Evolutionary conservation across 441 rosid genomes (phyloP).

Genomic region (Arabidopsis lyrata): DNA sequence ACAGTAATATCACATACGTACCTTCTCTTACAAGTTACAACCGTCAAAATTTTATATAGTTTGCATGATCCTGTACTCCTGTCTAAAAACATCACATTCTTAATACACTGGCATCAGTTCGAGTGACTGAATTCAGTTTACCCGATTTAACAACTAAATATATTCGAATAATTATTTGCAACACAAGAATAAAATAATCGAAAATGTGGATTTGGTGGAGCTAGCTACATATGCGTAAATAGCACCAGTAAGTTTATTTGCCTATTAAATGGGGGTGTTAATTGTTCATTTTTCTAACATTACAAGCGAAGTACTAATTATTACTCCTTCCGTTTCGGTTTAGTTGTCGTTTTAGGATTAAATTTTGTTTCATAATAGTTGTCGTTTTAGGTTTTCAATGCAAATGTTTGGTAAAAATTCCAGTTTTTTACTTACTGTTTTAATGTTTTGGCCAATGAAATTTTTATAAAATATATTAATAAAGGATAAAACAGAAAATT

Average conservation of each 20-base stretch:
- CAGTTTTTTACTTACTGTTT: too few species aligned
- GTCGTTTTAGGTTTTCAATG: too few species aligned
- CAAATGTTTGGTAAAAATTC: too few species aligned
- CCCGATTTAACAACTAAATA: too few species aligned
- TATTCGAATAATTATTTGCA: not conserved
- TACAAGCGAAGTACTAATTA: slow-evolving; percentile 16
- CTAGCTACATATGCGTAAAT: not conserved
- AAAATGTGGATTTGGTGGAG: not conserved
- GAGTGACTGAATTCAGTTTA: not conserved
- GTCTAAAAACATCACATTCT: not conserved
- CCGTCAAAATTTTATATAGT: not conserved
- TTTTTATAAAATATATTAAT: too few species aligned
- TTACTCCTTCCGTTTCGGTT: too few species aligned
- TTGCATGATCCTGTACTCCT: slow-evolving; percentile 24
- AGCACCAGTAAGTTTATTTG: not conserved
- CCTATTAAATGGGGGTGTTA: not conserved
- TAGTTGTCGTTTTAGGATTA: too few species aligned
- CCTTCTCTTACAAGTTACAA: not conserved
- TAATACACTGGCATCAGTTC: not conserved
- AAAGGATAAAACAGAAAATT: too few species aligned
- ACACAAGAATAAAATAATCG: not conserved
- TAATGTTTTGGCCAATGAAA: too few species aligned
- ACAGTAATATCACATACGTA: not conserved
- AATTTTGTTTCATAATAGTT: too few species aligned
- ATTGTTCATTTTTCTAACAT: slow-evolving; percentile 20